Evolutionary conservation across 116 monocot species (phyloP).

Genomic region (Phalaenopsis hybrid): DNA sequence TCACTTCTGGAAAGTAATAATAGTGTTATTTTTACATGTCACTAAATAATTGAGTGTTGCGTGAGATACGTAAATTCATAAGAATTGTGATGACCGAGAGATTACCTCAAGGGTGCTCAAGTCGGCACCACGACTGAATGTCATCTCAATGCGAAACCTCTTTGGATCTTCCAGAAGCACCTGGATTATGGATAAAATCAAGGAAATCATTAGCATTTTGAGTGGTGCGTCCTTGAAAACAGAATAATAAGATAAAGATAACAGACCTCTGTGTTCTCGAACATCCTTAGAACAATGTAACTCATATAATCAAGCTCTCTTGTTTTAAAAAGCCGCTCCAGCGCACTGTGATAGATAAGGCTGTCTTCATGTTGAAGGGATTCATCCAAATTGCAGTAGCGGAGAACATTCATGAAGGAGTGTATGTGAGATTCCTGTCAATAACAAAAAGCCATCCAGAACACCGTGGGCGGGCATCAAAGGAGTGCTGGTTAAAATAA

Average conservation of each 20-base stretch:
- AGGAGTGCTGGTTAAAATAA: too few species aligned
- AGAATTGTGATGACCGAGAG: neutral
- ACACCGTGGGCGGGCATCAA: neutral
- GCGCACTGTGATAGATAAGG: conserved; percentile 57
- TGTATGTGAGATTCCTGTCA: conserved; percentile 98
- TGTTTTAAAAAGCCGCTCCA: conserved; percentile 67
- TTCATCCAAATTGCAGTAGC: conserved; percentile 95
- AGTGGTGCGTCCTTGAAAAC: neutral
- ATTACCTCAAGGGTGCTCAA: conserved; percentile 80
- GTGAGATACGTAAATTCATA: too few species aligned
- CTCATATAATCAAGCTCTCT: conserved; percentile 99
- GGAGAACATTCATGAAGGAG: conserved; percentile 94
- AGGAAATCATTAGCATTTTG: neutral
- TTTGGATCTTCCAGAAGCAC: conserved; percentile 79
- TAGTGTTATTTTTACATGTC: too few species aligned
- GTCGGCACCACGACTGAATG: conserved; percentile 96
- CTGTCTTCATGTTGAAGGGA: conserved; percentile 88
- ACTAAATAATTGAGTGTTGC: too few species aligned
- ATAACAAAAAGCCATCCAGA: neutral
- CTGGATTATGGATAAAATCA: conserved; percentile 28
- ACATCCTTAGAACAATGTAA: conserved; percentile 92
- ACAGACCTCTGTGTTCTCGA: conserved; percentile 93
- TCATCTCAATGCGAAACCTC: conserved; percentile 91
- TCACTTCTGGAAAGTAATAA: too few species aligned
- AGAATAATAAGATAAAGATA: neutral